Base-by-base conservation (phyloP, 2,329 filamentous ascomycete species). In the Neopestalotiopsis clavispora region DNA sequence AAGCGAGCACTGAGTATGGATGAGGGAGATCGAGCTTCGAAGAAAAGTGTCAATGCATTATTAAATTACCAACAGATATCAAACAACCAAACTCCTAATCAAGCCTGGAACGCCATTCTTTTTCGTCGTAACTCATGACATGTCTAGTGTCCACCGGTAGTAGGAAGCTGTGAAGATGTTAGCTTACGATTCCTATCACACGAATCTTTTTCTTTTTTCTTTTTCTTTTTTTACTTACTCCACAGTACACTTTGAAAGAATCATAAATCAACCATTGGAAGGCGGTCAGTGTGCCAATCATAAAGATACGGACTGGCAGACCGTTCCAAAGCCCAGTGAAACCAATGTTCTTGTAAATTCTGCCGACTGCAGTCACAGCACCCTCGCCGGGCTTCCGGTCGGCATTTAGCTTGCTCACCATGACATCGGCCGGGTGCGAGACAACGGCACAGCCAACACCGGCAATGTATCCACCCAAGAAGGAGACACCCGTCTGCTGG, bases 201-300 rank as follows among this genome's bases (percentile, higher is more conserved):
- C 23, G 23, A 17, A 6, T 23, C 23, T 23, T 23, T 23, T 23
- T 23, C 23, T 23, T 23, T 23, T 23, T 23, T 23, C 23, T 23
- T 23, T 23, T 23, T 23, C 23, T 23, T 23, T 23, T 23, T 20
- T 34, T 9, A 64, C 68, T 69, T 64, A 67, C 68, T 9, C 68
- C 68, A 28, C 60, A 59, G 13, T 62, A 65, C 14, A 69, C 68
- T 66, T 69, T 69, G 66, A 69, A 69, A 20, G 68, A 69, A 49
- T 69, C 91, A 82, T 94, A 95, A 78, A 94, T 95, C 90, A 95
- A 92, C 93, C 93, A 97, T 83, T 97, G 94, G 71, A 96, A 83
- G 69, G 92, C 93, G 28, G 92, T 95, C 78, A 91, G 78, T 45
- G 89, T 91, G 72, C 91, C 92, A 72, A 95, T 93, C 94, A 97